Base-by-base conservation (phyloP, 306 rosid species). In the Rosa chinensis region DNA sequence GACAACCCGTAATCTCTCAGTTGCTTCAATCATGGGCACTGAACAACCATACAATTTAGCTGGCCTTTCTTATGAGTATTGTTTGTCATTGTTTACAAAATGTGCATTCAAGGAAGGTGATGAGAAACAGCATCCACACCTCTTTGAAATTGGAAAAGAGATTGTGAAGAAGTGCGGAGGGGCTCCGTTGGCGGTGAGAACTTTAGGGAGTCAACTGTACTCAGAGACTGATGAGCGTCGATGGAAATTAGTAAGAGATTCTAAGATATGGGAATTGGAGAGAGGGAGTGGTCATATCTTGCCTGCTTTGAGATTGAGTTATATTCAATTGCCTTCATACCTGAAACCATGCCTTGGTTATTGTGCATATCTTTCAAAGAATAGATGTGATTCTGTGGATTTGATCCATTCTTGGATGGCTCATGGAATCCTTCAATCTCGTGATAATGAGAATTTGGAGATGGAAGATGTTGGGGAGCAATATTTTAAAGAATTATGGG, bases 331-430 rank as follows among this genome's bases (percentile, higher is more conserved):
- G 73, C 81, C 85, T 12, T 63, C 74, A 53, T 48, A 77, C 28
- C 52, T 82, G 59, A 82, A 77, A 40, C 66, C 48, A 8, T 82
- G 79, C 21, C 80, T 86, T 76, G 52, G 78, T 39, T 87, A 35
- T 47, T 84, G 83, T 45, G 76, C 80, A 35, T 28, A 78, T 56
- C 80, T 81, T 14, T 76, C 88, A 0, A 82, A 82, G 68, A 77
- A 20, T 68, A 61, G 47, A 55, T 71, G 74, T 37, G 1, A 70
- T n/a, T 78, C 52, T 35, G 42, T 44, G 75, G 48, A 62, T 1
- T 21, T 89, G 53, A 73, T 89, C 69, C 50, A 61, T 32, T 53
- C 80, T 5, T 89, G 92, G 92, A 85, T 87, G 85, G 92, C 82
- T 25, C 86, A 87, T 74, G 83, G 84, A 59, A 16, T 87, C 17